phyloP scores from a whole-genome alignment of 108 stramenopile species.

The Seminavis robusta region DNA sequence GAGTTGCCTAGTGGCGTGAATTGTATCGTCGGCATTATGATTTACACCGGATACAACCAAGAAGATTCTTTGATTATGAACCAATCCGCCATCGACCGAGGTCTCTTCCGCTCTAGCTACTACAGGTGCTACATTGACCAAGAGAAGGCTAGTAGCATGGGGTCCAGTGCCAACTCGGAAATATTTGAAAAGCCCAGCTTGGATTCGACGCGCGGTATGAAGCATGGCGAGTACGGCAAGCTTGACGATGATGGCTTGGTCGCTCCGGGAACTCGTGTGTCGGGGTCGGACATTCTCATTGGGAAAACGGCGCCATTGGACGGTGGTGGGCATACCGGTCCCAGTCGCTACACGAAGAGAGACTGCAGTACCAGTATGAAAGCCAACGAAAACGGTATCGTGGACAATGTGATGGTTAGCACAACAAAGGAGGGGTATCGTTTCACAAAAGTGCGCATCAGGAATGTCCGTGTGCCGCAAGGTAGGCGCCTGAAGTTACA shows the following conservation, averaged over 20 bases:
- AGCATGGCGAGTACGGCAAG: slow-evolving; percentile 96
- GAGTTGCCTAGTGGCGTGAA: slow-evolving; percentile 99
- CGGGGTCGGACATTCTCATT: slow-evolving; percentile 94
- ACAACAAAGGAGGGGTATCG: slow-evolving; percentile 93
- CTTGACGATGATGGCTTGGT: slow-evolving; percentile 98
- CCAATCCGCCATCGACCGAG: slow-evolving; percentile 97
- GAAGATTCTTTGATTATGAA: slow-evolving; percentile 99
- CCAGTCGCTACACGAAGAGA: slow-evolving; percentile 88
- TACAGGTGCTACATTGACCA: slow-evolving; percentile 93
- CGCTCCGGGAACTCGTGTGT: slow-evolving; percentile 93
- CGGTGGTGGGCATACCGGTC: slow-evolving; percentile 44
- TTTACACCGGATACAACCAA: slow-evolving; percentile 99
- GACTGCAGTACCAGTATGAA: slow-evolving; percentile 96
- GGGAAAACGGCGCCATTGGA: slow-evolving; percentile 95
- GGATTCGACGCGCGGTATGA: slow-evolving; percentile 84
- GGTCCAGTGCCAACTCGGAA: slow-evolving; percentile 83
- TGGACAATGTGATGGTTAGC: slow-evolving; percentile 91
- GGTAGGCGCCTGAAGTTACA: too few relatives aligned
- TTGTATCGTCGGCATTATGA: slow-evolving; percentile 95
- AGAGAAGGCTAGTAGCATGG: slow-evolving; percentile 81
- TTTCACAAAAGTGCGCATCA: slow-evolving; percentile 96
- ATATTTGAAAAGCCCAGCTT: slow-evolving; percentile 86
- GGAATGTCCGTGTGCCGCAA: slow-evolving; percentile 96
- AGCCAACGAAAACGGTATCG: slow-evolving; percentile 95
- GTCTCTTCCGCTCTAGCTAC: slow-evolving; percentile 95